Evolutionary conservation across 306 rosid genomes (phyloP).

Genomic region (Sphenostylis stenocarpa): DNA sequence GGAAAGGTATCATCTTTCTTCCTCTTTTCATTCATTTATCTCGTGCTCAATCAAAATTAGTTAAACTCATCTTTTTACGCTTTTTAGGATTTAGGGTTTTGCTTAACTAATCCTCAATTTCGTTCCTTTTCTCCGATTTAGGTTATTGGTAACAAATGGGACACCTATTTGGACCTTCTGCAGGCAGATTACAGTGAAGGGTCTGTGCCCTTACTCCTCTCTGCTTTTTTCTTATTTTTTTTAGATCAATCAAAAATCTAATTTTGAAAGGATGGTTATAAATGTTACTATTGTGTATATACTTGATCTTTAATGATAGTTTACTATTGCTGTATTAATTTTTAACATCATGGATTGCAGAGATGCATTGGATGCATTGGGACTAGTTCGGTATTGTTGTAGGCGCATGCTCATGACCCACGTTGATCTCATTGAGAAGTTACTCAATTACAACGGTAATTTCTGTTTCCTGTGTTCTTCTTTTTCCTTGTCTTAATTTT

Average conservation of each 20-base stretch:
- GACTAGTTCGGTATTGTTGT: slow-evolving; percentile 90
- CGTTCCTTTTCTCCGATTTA: slow-evolving; percentile 26
- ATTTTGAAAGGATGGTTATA: too few relatives aligned
- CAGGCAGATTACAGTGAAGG: slow-evolving; percentile 92
- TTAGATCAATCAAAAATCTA: too few relatives aligned
- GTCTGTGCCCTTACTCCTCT: slow-evolving; percentile 36
- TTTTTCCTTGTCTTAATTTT: background rate
- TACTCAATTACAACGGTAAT: slow-evolving; percentile 88
- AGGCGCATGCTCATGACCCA: slow-evolving; percentile 98
- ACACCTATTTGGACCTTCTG: slow-evolving; percentile 80
- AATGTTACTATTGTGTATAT: too few relatives aligned
- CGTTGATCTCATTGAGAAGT: slow-evolving; percentile 96
- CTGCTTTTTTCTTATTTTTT: background rate
- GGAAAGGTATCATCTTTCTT: slow-evolving; percentile 56
- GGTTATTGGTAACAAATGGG: slow-evolving; percentile 99
- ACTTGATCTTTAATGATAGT: too few relatives aligned
- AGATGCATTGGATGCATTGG: slow-evolving; percentile 92
- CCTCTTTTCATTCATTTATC: too few relatives aligned
- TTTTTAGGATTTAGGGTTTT: slow-evolving; percentile 30
- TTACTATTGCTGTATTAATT: too few relatives aligned
- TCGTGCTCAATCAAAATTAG: background rate
- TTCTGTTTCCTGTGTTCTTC: slow-evolving; percentile 3
- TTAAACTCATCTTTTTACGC: background rate
- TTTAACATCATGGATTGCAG: slow-evolving; percentile 39
- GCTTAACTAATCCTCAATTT: background rate